Evolutionary conservation across 768 basidiomycete species (phyloP).

Genomic region (Postia placenta): DNA sequence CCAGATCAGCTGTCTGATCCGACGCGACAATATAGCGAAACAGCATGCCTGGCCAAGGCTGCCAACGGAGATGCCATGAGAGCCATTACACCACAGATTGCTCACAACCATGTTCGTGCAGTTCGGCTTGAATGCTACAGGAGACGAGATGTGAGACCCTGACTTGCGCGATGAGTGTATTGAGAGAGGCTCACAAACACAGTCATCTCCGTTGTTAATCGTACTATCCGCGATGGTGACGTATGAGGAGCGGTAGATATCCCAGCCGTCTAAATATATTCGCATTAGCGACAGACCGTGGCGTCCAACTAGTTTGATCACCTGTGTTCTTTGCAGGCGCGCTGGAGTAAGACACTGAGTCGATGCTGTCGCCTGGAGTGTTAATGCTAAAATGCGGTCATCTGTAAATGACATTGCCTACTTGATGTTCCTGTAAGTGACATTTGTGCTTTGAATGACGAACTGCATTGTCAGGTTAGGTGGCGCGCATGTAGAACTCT

Average conservation of each 20-base stretch:
- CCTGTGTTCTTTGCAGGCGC: conserved; percentile 31
- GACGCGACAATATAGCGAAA: neutral
- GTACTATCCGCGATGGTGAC: conserved; percentile 30
- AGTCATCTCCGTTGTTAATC: conserved; percentile 38
- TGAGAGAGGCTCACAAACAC: conserved; percentile 23
- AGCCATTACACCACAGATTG: conserved; percentile 38
- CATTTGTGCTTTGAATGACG: conserved; percentile 36
- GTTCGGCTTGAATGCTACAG: conserved; percentile 41
- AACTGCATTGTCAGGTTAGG: conserved; percentile 25
- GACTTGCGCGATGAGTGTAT: neutral
- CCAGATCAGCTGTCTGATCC: neutral
- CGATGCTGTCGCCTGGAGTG: conserved; percentile 19
- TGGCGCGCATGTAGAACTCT: neutral
- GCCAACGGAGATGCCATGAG: conserved; percentile 43
- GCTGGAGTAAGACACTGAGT: conserved; percentile 27
- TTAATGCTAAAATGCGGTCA: no score
- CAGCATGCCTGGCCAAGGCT: conserved; percentile 35
- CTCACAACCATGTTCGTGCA: conserved; percentile 35
- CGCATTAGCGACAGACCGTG: no score
- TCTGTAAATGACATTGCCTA: conserved; percentile 10
- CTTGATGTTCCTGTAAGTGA: conserved; percentile 35
- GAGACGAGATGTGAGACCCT: neutral
- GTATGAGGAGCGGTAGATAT: conserved; percentile 36
- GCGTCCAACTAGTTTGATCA: no score
- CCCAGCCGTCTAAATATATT: conserved; percentile 34